Evolutionary conservation across 2,329 filamentous ascomycete genomes (phyloP).

Genomic region (Xylariaceae sp.): DNA sequence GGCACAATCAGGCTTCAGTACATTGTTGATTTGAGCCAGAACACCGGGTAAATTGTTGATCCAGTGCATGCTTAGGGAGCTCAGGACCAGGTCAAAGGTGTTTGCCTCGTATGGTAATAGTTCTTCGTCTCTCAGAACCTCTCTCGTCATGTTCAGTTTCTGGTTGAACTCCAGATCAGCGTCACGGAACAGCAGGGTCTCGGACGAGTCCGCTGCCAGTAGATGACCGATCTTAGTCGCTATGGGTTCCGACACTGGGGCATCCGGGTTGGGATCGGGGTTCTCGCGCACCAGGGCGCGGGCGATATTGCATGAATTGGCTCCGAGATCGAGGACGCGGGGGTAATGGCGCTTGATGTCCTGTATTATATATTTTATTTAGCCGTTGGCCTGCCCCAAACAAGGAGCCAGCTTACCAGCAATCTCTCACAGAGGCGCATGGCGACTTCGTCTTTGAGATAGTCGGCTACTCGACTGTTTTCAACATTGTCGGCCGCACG

Average conservation of each 20-base stretch:
- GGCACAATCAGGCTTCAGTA: conserved; percentile 84
- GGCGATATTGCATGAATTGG: conserved; percentile 93
- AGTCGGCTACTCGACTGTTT: conserved; percentile 77
- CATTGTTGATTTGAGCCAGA: conserved; percentile 76
- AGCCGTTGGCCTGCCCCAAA: too few relatives aligned
- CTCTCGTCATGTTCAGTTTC: conserved; percentile 65
- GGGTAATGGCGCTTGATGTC: conserved; percentile 90
- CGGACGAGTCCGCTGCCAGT: conserved; percentile 77
- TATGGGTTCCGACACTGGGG: conserved; percentile 56
- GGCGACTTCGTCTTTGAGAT: conserved; percentile 90
- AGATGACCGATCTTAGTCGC: conserved; percentile 68
- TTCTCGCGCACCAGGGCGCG: conserved; percentile 70
- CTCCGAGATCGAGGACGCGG: conserved; percentile 83
- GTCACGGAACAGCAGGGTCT: conserved; percentile 75
- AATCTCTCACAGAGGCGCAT: conserved; percentile 78
- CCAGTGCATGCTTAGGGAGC: conserved; percentile 90
- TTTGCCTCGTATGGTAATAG: conserved; percentile 69
- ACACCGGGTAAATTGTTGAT: conserved; percentile 91
- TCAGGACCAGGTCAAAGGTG: conserved; percentile 85
- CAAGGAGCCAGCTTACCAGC: conserved; percentile 35
- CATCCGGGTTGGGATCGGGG: conserved; percentile 55
- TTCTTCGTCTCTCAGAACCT: conserved; percentile 72
- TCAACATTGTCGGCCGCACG: conserved; percentile 69
- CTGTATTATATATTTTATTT: conserved; percentile 10
- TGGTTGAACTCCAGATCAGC: conserved; percentile 69